Evolutionary conservation across 306 rosid genomes (phyloP).

Genomic region (Cicer judaicum): DNA sequence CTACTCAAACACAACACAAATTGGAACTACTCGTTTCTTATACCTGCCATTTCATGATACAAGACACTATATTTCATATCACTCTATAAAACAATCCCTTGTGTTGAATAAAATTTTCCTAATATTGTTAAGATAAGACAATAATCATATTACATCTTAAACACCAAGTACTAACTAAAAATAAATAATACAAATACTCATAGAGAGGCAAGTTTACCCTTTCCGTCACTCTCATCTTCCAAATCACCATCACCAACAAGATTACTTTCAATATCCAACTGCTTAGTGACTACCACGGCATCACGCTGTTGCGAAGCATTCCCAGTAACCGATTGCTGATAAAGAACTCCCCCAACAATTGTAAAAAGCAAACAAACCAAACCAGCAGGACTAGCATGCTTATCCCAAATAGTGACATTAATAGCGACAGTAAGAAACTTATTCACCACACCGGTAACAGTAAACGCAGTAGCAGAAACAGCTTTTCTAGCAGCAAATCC

Average conservation of each 20-base stretch:
- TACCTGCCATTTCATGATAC: neutral
- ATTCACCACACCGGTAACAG: constrained; percentile 94
- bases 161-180: constrained; percentile 31
- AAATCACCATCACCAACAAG: constrained; percentile 31
- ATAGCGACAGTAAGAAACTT: constrained; percentile 94
- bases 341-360: constrained; percentile 82
- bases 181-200: constrained; percentile 55
- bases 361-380: constrained; percentile 87
- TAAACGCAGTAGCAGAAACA: constrained; percentile 89
- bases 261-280: constrained; percentile 46
- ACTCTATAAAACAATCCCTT: constrained; percentile 39
- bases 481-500: constrained; percentile 96
- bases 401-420: constrained; percentile 91
- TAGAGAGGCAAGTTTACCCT: constrained; percentile 65
- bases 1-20: neutral
- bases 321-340: constrained; percentile 85
- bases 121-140: constrained; percentile 39
- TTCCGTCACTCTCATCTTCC: constrained; percentile 56
- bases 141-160: constrained; percentile 41
- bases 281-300: constrained; percentile 50
- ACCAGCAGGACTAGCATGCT: constrained; percentile 91
- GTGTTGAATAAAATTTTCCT: constrained; percentile 42
- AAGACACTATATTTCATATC: constrained; percentile 26
- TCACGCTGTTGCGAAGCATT: constrained; percentile 55
- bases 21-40: neutral